Percentiles rank a stretch among this genome's conserved stretches.
Evolutionary conservation across 805 yeast genomes (phyloP).

Genomic region (Candida pini): DNA sequence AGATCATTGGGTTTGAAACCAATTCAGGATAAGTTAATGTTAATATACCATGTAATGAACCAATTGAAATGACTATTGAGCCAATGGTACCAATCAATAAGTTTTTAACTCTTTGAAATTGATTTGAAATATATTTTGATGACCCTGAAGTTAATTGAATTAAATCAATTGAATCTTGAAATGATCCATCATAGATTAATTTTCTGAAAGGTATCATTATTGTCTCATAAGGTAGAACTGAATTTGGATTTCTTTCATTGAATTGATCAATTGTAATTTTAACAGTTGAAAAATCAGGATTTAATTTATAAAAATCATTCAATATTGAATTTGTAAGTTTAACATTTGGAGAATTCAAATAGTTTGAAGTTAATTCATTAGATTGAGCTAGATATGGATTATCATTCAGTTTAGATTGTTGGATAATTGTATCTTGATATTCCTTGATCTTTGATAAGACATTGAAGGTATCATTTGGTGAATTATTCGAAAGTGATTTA

Average conservation of each 20-base stretch:
- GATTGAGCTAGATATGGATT: slow-evolving; percentile 17
- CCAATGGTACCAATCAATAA: slow-evolving; percentile 38
- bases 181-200: slow-evolving; percentile 53
- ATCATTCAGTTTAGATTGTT: slow-evolving; percentile 17
- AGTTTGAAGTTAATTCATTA: slow-evolving; percentile 13
- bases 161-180: slow-evolving; percentile 48
- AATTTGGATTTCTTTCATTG: slow-evolving; percentile 16
- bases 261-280: slow-evolving; percentile 21
- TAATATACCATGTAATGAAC: slow-evolving; percentile 43
- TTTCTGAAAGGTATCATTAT: slow-evolving; percentile 62
- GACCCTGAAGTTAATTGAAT: slow-evolving; percentile 60
- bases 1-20: slow-evolving; percentile 33
- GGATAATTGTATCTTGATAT: slow-evolving; percentile 22
- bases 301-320: slow-evolving; percentile 15
- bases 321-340: slow-evolving; percentile 17
- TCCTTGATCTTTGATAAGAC: slow-evolving; percentile 16
- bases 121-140: slow-evolving; percentile 37
- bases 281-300: slow-evolving; percentile 22
- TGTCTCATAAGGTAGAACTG: slow-evolving; percentile 29
- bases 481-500: too few species aligned
- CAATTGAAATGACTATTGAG: slow-evolving; percentile 34
- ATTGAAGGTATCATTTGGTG: slow-evolving; percentile 3
- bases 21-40: slow-evolving; percentile 30
- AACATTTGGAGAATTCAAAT: slow-evolving; percentile 14
- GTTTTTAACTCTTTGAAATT: slow-evolving; percentile 22